A percentile compares a stretch with the other conserved stretches of the same genome.
Conservation (phyloP, 176 grass and related monocot species). For the Leersia perrieri region DNA sequence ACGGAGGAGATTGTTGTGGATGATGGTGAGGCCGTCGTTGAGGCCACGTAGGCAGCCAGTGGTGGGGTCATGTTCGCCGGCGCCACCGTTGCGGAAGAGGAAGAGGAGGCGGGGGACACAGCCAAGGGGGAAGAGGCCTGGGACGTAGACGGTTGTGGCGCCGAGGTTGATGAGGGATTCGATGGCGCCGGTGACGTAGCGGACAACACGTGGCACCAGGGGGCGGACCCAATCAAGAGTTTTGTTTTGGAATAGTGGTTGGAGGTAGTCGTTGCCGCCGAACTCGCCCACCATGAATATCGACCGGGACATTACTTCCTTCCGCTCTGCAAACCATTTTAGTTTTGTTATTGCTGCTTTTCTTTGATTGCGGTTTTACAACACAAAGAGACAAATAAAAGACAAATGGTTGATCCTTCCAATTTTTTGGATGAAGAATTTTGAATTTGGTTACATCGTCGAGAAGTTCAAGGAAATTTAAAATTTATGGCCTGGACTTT, state of each 20-base stretch:
- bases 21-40: constrained; percentile 19
- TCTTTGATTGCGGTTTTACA: too few species aligned
- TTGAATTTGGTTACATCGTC: too few species aligned
- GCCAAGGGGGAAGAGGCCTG: constrained; percentile 44
- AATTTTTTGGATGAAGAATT: too few species aligned
- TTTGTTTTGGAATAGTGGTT: constrained; percentile 54
- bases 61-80: constrained; percentile 6
- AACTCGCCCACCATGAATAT: constrained; percentile 71
- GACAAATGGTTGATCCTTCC: too few species aligned
- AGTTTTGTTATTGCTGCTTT: too few species aligned
- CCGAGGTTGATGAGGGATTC: constrained; percentile 40
- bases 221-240: constrained; percentile 23
- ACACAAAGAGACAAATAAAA: too few species aligned
- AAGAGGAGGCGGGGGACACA: constrained; percentile 40
- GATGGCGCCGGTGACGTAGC: constrained; percentile 1
- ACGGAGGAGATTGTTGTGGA: constrained; percentile 35
- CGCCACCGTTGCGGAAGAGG: background rate
- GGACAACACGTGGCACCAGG: constrained; percentile 50
- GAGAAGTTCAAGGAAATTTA: too few species aligned
- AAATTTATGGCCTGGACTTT: too few species aligned
- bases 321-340: constrained; percentile 25
- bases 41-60: constrained; percentile 36
- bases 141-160: constrained; percentile 42
- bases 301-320: constrained; percentile 43
- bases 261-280: constrained; percentile 74